Conservation (phyloP, 331 rosid species). For the Malus hybrid region DNA sequence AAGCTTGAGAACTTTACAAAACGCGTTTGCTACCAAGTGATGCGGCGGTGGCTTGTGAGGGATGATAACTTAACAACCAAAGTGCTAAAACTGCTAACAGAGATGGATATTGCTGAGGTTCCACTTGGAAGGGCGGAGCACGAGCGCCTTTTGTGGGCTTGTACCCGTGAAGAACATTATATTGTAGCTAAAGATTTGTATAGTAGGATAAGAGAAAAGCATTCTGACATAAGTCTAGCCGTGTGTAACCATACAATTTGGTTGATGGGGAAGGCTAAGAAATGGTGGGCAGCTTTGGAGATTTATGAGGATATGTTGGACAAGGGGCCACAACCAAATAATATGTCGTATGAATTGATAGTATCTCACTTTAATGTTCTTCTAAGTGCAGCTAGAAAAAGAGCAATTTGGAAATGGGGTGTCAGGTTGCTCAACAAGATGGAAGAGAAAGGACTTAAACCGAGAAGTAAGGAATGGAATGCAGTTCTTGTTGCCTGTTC, state of each 20-base stretch:
- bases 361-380: conserved; percentile 75
- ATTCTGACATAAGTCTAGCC: conserved; percentile 56
- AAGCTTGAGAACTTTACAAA: conserved; percentile 65
- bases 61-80: conserved; percentile 33
- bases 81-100: conserved; percentile 52
- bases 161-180: conserved; percentile 75
- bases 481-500: conserved; percentile 93
- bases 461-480: conserved; percentile 83
- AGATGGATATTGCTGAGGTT: conserved; percentile 66
- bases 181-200: conserved; percentile 74
- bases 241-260: conserved; percentile 92
- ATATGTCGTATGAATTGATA: conserved; percentile 70
- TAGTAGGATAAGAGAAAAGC: conserved; percentile 49
- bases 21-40: conserved; percentile 85
- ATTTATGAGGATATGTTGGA: conserved; percentile 84
- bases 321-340: conserved; percentile 86
- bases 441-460: conserved; percentile 93
- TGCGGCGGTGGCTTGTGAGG: conserved; percentile 81
- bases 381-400: conserved; percentile 65
- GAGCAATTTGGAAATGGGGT: conserved; percentile 93
- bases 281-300: conserved; percentile 98
- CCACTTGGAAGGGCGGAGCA: conserved; percentile 46
- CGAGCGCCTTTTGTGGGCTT: conserved; percentile 86
- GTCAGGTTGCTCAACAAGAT: conserved; percentile 84
- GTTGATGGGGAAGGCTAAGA: conserved; percentile 91